A percentile compares a stretch with the other conserved stretches of the same genome.
phyloP scores from a whole-genome alignment of 768 basidiomycete species.

The Lyophyllum shimeji region DNA sequence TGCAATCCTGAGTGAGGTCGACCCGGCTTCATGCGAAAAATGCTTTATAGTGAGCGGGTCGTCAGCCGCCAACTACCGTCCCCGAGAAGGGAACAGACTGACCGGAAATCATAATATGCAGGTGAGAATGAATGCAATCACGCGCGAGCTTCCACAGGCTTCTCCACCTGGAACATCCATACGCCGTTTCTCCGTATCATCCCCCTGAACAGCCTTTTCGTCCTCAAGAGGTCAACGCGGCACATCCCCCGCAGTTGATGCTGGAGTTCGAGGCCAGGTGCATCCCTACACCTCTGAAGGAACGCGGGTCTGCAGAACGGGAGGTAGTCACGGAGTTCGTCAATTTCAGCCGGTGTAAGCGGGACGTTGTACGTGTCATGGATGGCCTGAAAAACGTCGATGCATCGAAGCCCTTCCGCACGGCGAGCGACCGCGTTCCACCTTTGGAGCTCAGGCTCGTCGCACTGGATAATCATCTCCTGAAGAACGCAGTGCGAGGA shows the following conservation, averaged over 20 bases:
- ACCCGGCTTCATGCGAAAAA: background rate
- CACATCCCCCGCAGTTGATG: slow-evolving; percentile 49
- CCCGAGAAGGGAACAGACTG: background rate
- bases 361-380: slow-evolving; percentile 45
- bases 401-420: slow-evolving; percentile 44
- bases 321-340: slow-evolving; percentile 20
- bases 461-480: slow-evolving; percentile 51
- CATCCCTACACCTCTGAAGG: slow-evolving; percentile 44
- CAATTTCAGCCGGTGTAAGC: slow-evolving; percentile 43
- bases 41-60: slow-evolving; percentile 1
- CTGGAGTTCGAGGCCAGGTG: slow-evolving; percentile 37
- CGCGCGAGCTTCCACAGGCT: background rate
- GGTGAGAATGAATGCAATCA: background rate
- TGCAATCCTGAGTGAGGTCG: background rate
- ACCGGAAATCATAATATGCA: too few species aligned
- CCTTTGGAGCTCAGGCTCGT: slow-evolving; percentile 32
- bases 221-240: slow-evolving; percentile 55
- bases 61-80: background rate
- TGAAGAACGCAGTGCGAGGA: slow-evolving; percentile 40
- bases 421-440: slow-evolving; percentile 45
- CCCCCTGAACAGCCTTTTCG: slow-evolving; percentile 54
- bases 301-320: slow-evolving; percentile 42
- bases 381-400: slow-evolving; percentile 61
- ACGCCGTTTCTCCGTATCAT: slow-evolving; percentile 34
- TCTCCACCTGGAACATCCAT: slow-evolving; percentile 30